These are phyloP conservation scores for Coprinopsis sp. DNA, from an alignment of 768 basidiomycete species.

Conservation along the genomic window DNA sequence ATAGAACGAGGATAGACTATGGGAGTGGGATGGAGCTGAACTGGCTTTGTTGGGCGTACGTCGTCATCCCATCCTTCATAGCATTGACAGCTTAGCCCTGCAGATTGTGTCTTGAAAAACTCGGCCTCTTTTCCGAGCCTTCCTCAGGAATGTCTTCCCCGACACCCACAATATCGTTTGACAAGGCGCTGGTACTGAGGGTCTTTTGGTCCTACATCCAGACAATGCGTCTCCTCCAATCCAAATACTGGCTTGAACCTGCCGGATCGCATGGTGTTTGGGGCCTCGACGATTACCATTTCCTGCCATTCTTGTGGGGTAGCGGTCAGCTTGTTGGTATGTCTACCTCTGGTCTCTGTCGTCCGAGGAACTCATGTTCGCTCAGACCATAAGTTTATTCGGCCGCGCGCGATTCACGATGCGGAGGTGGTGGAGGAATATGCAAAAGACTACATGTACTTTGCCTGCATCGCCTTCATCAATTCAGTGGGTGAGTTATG, in stretches of 20 bases:
- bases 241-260: conserved; percentile 95
- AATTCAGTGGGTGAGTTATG: conserved; percentile 62
- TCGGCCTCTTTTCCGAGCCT: conserved; percentile 52
- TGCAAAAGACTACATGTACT: conserved; percentile 91
- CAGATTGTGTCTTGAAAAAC: conserved; percentile 76
- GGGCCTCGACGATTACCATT: conserved; percentile 97
- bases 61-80: conserved; percentile 12
- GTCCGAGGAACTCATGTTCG: neutral
- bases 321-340: conserved; percentile 69
- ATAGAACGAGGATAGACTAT: conserved; percentile 88
- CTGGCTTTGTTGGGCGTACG: conserved; percentile 95
- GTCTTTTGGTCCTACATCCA: conserved; percentile 93
- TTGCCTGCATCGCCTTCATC: conserved; percentile 93
- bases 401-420: conserved; percentile 91
- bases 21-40: conserved; percentile 99
- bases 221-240: conserved; percentile 83
- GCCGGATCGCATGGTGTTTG: conserved; percentile 99
- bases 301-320: conserved; percentile 87
- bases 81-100: neutral
- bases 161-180: conserved; percentile 36
- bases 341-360: conserved; percentile 6
- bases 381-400: conserved; percentile 81
- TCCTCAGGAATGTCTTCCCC: neutral
- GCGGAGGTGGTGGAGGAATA: conserved; percentile 89
- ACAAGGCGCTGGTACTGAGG: conserved; percentile 68